Evolutionary conservation across 2,329 filamentous ascomycete genomes (phyloP).

Genomic region (Sodiomyces alkalinus): DNA sequence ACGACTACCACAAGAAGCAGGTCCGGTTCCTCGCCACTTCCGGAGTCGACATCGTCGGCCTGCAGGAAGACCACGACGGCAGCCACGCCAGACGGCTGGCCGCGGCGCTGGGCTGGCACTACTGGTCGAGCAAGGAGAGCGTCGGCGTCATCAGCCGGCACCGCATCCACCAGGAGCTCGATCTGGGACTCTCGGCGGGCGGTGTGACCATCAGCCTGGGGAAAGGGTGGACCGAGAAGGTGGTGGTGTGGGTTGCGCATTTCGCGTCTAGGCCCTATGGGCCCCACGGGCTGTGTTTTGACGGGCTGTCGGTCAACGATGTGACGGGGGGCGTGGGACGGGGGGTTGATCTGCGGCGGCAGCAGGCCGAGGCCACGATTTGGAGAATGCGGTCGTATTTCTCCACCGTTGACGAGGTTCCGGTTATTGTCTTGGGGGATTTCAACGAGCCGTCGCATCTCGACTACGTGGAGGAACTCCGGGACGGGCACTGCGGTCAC

Average conservation of each 20-base stretch:
- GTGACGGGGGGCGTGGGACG: constrained; percentile 19
- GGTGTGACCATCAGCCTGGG: too few species aligned
- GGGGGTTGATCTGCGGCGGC: too few species aligned
- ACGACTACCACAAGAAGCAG: constrained; percentile 21
- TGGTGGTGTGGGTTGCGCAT: too few species aligned
- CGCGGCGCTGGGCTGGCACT: constrained; percentile 21
- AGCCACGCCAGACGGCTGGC: constrained; percentile 17
- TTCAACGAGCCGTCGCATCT: constrained; percentile 27
- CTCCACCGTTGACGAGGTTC: constrained; percentile 13
- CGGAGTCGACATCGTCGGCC: constrained; percentile 19
- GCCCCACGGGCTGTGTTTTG: constrained; percentile 25
- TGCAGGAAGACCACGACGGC: constrained; percentile 19
- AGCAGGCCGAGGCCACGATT: too few species aligned
- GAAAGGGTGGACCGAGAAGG: too few species aligned
- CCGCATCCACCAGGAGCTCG: constrained; percentile 17
- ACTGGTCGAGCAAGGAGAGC: constrained; percentile 16
- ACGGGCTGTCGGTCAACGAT: constrained; percentile 15
- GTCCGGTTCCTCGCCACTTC: constrained; percentile 16
- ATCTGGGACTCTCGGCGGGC: constrained; percentile 16
- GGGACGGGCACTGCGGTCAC: constrained; percentile 19
- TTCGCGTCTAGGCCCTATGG: constrained; percentile 22
- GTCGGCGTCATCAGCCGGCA: constrained; percentile 21
- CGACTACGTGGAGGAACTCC: constrained; percentile 20
- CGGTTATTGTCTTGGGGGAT: constrained; percentile 23
- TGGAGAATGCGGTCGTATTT: constrained; percentile 17